Base-by-base conservation (phyloP, 2,329 filamentous ascomycete genomes). In the Exophiala alcalophila region DNA sequence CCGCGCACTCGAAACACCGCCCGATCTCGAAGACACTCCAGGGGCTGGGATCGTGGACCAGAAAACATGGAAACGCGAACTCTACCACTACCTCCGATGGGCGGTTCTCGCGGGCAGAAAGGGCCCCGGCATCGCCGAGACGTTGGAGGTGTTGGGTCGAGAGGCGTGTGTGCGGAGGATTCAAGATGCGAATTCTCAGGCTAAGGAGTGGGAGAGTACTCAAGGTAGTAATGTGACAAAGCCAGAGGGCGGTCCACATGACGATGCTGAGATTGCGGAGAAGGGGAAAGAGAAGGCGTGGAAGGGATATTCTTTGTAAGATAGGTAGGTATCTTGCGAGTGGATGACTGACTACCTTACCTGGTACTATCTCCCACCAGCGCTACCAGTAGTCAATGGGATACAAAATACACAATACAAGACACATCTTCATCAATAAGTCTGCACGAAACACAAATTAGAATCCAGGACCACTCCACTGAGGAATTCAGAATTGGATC, bases 81-180 rank as follows among this genome's bases (percentile, higher is more conserved):
- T 80, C 4, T 74, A 79, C 60, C 62, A 70, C 42, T 79, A 76
- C 54, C 61, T 83, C 39, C 70, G 79, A 37, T 75, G 76, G 69
- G 76, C 74, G 2, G 50, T 83, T 16, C 66, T 69, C 2, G 74
- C 67, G 27, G 75, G 74, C 2, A 63, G 64, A 14, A 66, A 70
- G 7, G 79, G 79, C 0, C 77, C 78, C 1, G 66, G 70, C 11
- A 69, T 77, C 7, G 70, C 70, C 1, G 65, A 71, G 26, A 71
- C 70, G 2, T 75, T 83, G 74, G 65, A 58, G 9, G 68, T 80
- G 14, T 57, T 83, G 15, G 78, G 79, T 0, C 69, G 68, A 32
- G 63, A 70, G 3, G 74, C 78, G 55, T 70, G 68, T 7, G 50
- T 75, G 14, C 57, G 59, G 33, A 63, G 75, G 34, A 49, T 76